These are phyloP conservation scores for Margaritispora aquatica DNA, from an alignment of 495 filamentous ascomycete species.

Conservation along the genomic window DNA sequence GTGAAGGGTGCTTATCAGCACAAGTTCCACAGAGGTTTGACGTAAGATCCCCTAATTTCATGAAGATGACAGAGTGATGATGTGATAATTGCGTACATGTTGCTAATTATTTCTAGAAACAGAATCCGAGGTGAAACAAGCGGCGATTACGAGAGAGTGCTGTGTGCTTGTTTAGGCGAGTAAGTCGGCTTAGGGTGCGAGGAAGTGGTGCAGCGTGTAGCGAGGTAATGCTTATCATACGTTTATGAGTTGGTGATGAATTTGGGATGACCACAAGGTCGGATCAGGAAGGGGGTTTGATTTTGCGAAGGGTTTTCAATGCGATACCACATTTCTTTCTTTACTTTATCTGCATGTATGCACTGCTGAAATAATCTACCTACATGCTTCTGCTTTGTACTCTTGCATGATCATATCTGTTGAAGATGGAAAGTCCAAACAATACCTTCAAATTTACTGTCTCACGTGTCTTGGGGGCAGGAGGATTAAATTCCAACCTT, in stretches of 20 bases:
- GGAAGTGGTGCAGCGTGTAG: not conserved
- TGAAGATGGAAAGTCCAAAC: too few relatives aligned
- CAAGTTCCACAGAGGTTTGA: conserved; percentile 47
- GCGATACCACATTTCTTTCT: not conserved
- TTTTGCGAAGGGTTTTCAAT: not conserved
- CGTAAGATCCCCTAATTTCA: not conserved
- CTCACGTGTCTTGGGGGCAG: too few relatives aligned
- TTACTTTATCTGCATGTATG: too few relatives aligned
- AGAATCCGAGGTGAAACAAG: conserved; percentile 78
- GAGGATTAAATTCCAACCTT: too few relatives aligned
- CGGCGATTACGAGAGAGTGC: conserved; percentile 70
- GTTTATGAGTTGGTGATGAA: not conserved
- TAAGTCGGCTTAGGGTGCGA: not conserved
- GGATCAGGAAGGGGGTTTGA: not conserved
- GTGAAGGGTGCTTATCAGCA: conserved; percentile 69
- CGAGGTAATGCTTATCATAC: not conserved
- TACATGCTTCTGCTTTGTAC: too few relatives aligned
- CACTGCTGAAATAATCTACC: too few relatives aligned
- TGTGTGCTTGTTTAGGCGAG: conserved; percentile 46
- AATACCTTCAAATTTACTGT: too few relatives aligned
- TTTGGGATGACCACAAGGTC: not conserved
- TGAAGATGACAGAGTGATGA: not conserved
- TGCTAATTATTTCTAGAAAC: conserved; percentile 34
- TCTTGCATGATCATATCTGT: too few relatives aligned
- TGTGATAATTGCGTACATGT: not conserved